Evolutionary conservation across 2,329 filamentous ascomycete genomes (phyloP), one percentile per base, ranked within the genome.

Genomic region (Aspergillus sp.): DNA sequence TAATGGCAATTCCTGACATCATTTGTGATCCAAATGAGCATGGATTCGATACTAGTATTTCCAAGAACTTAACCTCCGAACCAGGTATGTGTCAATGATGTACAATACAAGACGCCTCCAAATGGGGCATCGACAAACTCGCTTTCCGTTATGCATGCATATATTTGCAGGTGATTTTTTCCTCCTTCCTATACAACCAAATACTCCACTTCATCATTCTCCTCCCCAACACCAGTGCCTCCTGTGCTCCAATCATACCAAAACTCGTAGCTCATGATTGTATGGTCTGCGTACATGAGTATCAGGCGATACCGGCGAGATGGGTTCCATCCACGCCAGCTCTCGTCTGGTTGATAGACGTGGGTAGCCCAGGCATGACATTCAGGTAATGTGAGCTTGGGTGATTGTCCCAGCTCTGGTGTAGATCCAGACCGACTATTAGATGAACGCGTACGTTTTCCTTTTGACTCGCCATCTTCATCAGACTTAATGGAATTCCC

Each of bases 231-330:
- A 30, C 33, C 47, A 10, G 27, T 42, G 28, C 42, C 37, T 27
- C 48, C 27, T 27, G 43, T 35, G 19, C 57, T 61, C 67, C 66
- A 68, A 19, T 66, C 61, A 39, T 70, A 68, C 62, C 64, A 72
- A 31, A 84, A 67, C 64, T 83, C 81, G 62, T 82, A 85, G 46
- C 72, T 78, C 63, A 82, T 59, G 6, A 83, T 65, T 0, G 74
- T 74, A 48, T 79, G 72, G 57, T 84, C 76, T 11, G 60, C 62
- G 57, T 76, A 84, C 46, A 73, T 72, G 54, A 85, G 61, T 48
- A 85, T 58, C 13, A 85, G 50, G 27, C 81, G 60, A 48, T 74
- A 75, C 36, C 66, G 65, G 13, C 72, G 69, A 11, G 66, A 71
- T 13, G 62, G 60, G 35, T 68, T 65, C 39, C 57, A 60, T 10